Base-by-base conservation (phyloP, 805 yeast species). In the Monosporozyma aerobia region DNA sequence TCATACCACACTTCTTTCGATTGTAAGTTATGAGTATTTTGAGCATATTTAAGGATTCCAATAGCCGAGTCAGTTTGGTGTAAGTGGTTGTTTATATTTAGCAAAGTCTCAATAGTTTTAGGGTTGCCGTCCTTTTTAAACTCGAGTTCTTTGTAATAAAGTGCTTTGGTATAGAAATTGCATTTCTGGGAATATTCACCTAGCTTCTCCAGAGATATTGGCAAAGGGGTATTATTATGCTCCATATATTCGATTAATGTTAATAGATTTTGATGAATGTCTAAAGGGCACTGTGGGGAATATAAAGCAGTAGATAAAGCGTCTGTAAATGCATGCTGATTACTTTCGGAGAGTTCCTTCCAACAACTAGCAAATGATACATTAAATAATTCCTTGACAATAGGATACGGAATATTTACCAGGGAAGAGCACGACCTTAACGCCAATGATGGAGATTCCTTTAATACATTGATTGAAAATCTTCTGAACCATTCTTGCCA, bases 31-130 rank as follows among this genome's bases (percentile, higher is more conserved):
- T 92, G 96, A 56, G 87, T 92, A 55, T 86, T 82, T 65, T 89
- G 95, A 1, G 97, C 97, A 69, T 90, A 95, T 63, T 90, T 92
- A 59, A 94, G 75, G 52, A 94, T 90, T 56, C 99, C 99, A 52
- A 92, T 88, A 0, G 99, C 98, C 0, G 99, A 97, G 70, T 94
- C 99, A 0, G 95, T 83, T 65, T 95, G 99, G 61, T 94, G 98
- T 19, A 94, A 71, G 62, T 90, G 96, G 62, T 92, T 94, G 67
- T 94, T 95, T 59, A 94, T 92, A 56, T 89, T 83, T 53, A 94
- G 94, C 59, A 94, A 74, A 0, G 96, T 81, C 63, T 94, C 99
- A 56, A 94, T 89, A 0, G 96, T 90, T 6, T 92, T 85, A 0
- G 96, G 84, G 0, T 90, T 81, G 2, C 97, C 96, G 59, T 90